Evolutionary conservation across 2,329 filamentous ascomycete species (phyloP), one percentile per base, ranked within the genome.

Genomic region (Botrytis medusae): DNA sequence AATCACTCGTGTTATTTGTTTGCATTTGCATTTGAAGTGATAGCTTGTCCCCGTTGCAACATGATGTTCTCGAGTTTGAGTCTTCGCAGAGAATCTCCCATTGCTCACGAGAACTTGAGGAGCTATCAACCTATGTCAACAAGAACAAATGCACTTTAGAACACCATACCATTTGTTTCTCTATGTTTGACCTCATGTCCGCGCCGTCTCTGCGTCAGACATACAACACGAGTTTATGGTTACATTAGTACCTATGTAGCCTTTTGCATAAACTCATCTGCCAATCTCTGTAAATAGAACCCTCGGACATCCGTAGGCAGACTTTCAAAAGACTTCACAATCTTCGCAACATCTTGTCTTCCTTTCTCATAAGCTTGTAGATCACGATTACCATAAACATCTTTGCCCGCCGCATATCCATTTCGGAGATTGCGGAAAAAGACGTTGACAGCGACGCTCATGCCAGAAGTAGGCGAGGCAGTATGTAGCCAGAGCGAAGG

Each of bases 381-480:
- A 81, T 97, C 95, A 57, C 93, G 87, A 80, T 97, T 97, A 1
- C 93, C 94, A 80, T 97, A 97, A 0, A 97, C 91, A 80, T 97
- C 94, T 76, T 90, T 88, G 1, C 94, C 94, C 1, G 87, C 81
- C 0, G 93, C 90, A 80, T 96, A 96, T 1, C 88, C 89, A 4
- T 81, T 84, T 4, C 89, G 84, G 16, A 96, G 84, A 75, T 90
- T 91, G 61, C 90, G 89, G 83, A 97, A 97, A 84, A 97, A 97
- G 42, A 95, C 88, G 80, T 97, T 97, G n/a, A 97, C 90, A 0
- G 93, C 93, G 12, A 97, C 85, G 77, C 93, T 94, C 74, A 89
- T 81, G 62, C 84, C 81, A 12, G 82, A 78, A 64, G 87, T 85
- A 1, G 91, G 90, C 0, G 87, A 86, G 2, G 90, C 91, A 0